Percentiles rank a stretch among this genome's conserved stretches.
Conservation (phyloP, 257 asterid genomes). For the Nyctanthes arbortristis region DNA sequence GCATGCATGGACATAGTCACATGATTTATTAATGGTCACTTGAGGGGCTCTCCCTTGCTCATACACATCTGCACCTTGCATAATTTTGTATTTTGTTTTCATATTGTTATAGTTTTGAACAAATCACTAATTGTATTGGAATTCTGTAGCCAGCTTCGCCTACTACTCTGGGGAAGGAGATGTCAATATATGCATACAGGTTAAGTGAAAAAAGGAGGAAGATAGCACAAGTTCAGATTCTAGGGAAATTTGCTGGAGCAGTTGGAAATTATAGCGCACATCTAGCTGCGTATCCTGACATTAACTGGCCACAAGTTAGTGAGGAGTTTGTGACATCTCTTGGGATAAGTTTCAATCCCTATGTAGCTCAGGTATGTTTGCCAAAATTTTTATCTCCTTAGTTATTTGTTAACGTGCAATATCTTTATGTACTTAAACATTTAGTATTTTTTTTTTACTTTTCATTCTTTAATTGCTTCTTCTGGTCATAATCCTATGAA, state of each 20-base stretch:
- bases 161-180: conserved; percentile 66
- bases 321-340: conserved; percentile 64
- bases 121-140: neutral
- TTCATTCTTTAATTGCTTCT: neutral
- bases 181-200: conserved; percentile 58
- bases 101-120: no score
- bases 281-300: conserved; percentile 55
- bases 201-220: conserved; percentile 39
- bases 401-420: neutral
- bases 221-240: conserved; percentile 33
- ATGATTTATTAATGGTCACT: neutral
- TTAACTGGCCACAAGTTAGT: conserved; percentile 50
- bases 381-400: conserved; percentile 4
- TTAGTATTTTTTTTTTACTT: neutral
- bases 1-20: neutral
- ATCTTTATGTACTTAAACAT: neutral
- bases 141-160: conserved; percentile 61
- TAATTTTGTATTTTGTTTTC: neutral
- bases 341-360: conserved; percentile 54
- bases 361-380: conserved; percentile 51
- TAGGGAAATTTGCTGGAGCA: conserved; percentile 75
- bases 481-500: neutral
- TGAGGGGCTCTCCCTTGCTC: neutral
- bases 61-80: neutral
- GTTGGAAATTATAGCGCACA: conserved; percentile 75